These are phyloP conservation scores for Pulveroboletus sp. DNA, from an alignment of 768 basidiomycete species.

Conservation along the genomic window DNA sequence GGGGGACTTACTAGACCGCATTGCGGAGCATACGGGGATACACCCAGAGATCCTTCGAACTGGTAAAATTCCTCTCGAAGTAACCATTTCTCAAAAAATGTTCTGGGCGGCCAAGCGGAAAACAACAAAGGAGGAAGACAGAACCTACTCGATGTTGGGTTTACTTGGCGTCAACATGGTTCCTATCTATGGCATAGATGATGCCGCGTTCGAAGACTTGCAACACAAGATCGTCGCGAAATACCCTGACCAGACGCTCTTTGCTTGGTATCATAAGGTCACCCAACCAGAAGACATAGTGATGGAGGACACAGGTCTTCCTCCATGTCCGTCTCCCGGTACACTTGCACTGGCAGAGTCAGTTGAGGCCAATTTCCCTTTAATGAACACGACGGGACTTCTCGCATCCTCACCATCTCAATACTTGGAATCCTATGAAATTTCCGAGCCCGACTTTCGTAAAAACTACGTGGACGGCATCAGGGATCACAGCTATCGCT, in stretches of 20 bases:
- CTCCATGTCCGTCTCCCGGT: not conserved
- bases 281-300: conserved; percentile 8
- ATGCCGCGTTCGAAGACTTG: conserved; percentile 23
- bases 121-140: conserved; percentile 27
- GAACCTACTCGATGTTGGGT: conserved; percentile 30
- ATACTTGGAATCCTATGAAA: conserved; percentile 20
- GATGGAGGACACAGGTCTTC: conserved; percentile 3
- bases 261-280: conserved; percentile 21
- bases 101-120: conserved; percentile 25
- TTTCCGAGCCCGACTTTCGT: conserved; percentile 18
- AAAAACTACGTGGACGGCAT: conserved; percentile 17
- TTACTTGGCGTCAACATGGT: conserved; percentile 20
- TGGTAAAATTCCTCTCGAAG: conserved; percentile 3
- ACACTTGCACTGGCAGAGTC: not conserved
- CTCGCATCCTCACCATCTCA: conserved; percentile 23
- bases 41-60: conserved; percentile 11
- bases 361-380: not conserved
- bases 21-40: conserved; percentile 18
- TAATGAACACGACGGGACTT: conserved; percentile 17
- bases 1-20: conserved; percentile 9
- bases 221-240: conserved; percentile 22
- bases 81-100: conserved; percentile 25
- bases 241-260: conserved; percentile 25
- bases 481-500: conserved; percentile 7
- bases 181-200: conserved; percentile 24